Evolutionary conservation across 2,329 filamentous ascomycete species (phyloP), one percentile per base, ranked within the genome.

Genomic region (Fusarium marasasianum): DNA sequence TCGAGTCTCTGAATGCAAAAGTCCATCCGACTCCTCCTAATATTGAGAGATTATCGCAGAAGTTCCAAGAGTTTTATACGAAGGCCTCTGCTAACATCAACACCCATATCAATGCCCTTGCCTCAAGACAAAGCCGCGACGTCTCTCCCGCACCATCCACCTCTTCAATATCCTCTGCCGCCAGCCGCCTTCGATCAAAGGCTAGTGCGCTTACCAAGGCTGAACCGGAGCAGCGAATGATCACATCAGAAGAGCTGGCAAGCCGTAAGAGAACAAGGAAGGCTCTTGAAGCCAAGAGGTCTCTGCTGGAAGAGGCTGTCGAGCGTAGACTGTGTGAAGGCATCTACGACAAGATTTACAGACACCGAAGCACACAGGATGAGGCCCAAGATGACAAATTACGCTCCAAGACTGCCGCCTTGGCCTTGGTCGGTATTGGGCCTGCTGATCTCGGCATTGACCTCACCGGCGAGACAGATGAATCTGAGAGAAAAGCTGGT

Each of bases 371-470:
- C 80, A 97, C 96, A 1, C 92, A 98, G 78, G 96, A 99, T 80
- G 96, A 98, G 82, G 95, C 96, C 18, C 90, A 96, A 79, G 96
- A 99, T 80, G 95, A 97, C 78, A 98, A 97, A 80, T 86, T 99
- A 57, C 91, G 96, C 37, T 99, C 96, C 15, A 96, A 97, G 79
- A 98, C 95, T 4, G 96, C 96, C 26, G 95, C 96, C 3, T 84
- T 99, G 50, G 90, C 93, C 6, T 86, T 99, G n/a, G 94, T 99
- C 24, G 96, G 95, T 3, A 98, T 99, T 79, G 94, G 94, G 6
- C 86, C 96, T 59, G 91, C 90, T 71, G 96, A 99, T 79, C 86
- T 99, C 17, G 93, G 94, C 8, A 89, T 97, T 61, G 92, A 96
- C 68, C 84, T 94, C 15, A 91, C 91, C 14, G 84, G 89, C 43